Evolutionary conservation across 495 filamentous ascomycete species (phyloP), one percentile per base, ranked within the genome.

Genomic region (Cudoniella acicularis): DNA sequence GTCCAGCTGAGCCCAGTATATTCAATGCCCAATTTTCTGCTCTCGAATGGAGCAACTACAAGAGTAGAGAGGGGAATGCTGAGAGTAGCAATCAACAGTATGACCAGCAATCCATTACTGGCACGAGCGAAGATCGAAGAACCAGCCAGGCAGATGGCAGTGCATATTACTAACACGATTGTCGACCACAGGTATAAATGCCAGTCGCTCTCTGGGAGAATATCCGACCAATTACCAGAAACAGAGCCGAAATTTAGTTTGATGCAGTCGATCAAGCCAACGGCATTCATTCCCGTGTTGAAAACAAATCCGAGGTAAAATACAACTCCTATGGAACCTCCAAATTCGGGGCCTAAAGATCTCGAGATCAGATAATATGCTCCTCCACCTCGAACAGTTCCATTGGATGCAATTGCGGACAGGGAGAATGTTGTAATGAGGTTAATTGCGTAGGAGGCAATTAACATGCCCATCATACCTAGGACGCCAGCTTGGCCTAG

Each of bases 311-410:
- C 90, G 16, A 95, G 73, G 67, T 93, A 96, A 69, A 95, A 93
- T 9, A 96, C 85, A n/a, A 95, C 73, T 2, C 91, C 91, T 51
- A 96, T 96, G 3, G 87, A 90, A n/a, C 91, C 91, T 26, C 91
- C 91, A 67, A 96, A 96, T 62, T 96, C 91, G 11, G 91, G 91
- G 3, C 91, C 91, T 18, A 96, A 73, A 27, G 88, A 91, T 52
- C 91, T 83, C 13, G 91, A 95, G 51, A 96, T 96, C 54, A 96
- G 72, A 61, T 93, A 96, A 67, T 96, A 96, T 24, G 91, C 90
- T 45, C 91, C 91, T 13, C 91, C 91, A 27, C 90, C 91, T 58
- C 90, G 84, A 57, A 96, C 91, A 41, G 90, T 92, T 23, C 91
- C 91, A 73, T 96, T 96, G 13, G 89, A 90, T 25, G 91, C 91